Percentiles rank a stretch among this genome's conserved stretches.
Evolutionary conservation across 2,329 filamentous ascomycete species (phyloP).

Genomic region (Chaetothyriales sp.): DNA sequence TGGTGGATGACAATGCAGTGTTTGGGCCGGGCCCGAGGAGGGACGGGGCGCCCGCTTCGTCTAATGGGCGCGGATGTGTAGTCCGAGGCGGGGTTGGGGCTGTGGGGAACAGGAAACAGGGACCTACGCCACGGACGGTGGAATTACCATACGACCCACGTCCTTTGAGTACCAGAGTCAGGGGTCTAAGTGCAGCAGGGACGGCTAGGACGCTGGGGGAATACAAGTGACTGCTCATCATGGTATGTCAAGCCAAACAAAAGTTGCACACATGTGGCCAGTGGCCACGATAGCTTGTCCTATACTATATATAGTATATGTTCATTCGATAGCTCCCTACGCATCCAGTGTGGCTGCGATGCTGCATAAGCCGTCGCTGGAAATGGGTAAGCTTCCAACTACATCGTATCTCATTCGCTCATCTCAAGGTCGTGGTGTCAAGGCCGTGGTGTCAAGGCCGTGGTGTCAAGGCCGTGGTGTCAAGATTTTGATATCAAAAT

Average conservation of each 20-base stretch:
- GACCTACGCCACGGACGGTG: too few species aligned
- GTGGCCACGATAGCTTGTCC: too few species aligned
- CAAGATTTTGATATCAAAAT: neutral
- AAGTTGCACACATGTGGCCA: neutral
- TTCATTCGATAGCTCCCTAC: neutral
- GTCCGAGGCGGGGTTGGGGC: too few species aligned
- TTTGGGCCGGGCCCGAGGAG: too few species aligned
- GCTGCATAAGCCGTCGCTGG: neutral
- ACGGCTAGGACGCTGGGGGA: too few species aligned
- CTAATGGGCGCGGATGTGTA: too few species aligned
- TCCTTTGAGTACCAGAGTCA: too few species aligned
- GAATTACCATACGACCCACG: too few species aligned
- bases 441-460: too few species aligned
- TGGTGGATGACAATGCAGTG: neutral
- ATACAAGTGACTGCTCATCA: neutral
- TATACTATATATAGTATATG: neutral
- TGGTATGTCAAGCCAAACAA: neutral
- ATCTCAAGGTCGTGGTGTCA: neutral
- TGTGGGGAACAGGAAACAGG: too few species aligned
- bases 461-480: neutral
- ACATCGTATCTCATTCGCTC: neutral
- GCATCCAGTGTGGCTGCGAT: neutral
- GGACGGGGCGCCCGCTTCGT: too few species aligned
- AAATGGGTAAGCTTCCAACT: neutral
- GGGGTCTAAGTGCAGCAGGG: too few species aligned